Evolutionary conservation across 257 asterid genomes (phyloP).

Genomic region (Verbascum thapsus): DNA sequence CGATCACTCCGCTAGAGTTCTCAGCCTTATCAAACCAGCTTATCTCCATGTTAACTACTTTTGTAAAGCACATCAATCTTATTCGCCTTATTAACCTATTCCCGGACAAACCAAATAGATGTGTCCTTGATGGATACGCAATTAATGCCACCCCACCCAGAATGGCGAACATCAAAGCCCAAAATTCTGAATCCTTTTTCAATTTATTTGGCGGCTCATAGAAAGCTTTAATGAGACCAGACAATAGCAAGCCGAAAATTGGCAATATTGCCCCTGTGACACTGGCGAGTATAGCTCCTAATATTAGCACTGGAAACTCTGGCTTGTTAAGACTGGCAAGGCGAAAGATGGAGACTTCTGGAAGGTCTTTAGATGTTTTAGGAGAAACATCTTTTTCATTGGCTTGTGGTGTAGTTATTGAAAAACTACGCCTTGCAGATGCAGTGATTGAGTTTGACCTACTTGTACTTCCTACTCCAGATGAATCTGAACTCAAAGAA

Average conservation of each 20-base stretch:
- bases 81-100: conserved; percentile 42
- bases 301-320: conserved; percentile 40
- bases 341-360: conserved; percentile 39
- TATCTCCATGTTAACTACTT: conserved; percentile 52
- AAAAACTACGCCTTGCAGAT: not conserved
- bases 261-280: conserved; percentile 47
- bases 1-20: conserved; percentile 49
- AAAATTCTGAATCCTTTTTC: conserved; percentile 42
- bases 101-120: conserved; percentile 47
- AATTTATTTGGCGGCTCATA: conserved; percentile 45
- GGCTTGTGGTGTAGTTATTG: conserved; percentile 6
- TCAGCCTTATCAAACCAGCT: conserved; percentile 54
- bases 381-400: conserved; percentile 11
- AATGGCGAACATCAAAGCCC: conserved; percentile 46
- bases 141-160: conserved; percentile 37
- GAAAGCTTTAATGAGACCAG: conserved; percentile 38
- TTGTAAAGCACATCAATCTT: conserved; percentile 47
- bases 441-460: conserved; percentile 20
- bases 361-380: conserved; percentile 31
- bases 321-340: conserved; percentile 54
- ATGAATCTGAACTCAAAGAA: conserved; percentile 55
- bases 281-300: conserved; percentile 39
- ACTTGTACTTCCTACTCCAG: conserved; percentile 41
- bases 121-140: conserved; percentile 31
- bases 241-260: conserved; percentile 36